phyloP scores from a whole-genome alignment of 1,284 basidiomycete species.

The Sutorius eximius region DNA sequence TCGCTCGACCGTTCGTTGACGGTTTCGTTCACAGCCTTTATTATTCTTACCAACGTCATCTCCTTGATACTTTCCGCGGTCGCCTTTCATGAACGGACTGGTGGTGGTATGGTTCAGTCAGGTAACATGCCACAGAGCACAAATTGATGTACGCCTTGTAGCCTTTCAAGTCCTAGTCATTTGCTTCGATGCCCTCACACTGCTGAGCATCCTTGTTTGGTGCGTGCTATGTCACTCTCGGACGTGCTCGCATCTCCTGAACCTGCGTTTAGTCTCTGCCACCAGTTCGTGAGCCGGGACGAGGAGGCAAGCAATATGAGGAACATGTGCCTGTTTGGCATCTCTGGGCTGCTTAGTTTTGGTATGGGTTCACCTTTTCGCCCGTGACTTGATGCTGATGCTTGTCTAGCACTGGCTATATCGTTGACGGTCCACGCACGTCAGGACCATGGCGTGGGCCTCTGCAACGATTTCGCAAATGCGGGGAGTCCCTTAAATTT shows the following conservation, averaged over 20 bases:
- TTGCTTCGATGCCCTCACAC: conserved; percentile 11
- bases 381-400: conserved; percentile 2
- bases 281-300: conserved; percentile 11
- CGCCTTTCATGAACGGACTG: conserved; percentile 22
- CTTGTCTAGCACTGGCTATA: conserved; percentile 15
- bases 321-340: conserved; percentile 24
- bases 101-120: conserved; percentile 20
- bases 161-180: conserved; percentile 27
- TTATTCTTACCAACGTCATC: conserved; percentile 17
- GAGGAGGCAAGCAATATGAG: conserved; percentile 25
- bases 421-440: conserved; percentile 22
- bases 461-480: conserved; percentile 26
- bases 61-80: conserved; percentile 16
- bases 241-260: background rate
- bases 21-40: conserved; percentile 13
- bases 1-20: conserved; percentile 1
- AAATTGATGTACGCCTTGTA: conserved; percentile 4
- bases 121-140: background rate
- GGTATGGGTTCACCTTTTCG: conserved; percentile 14
- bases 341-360: conserved; percentile 17
- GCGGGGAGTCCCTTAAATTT: conserved; percentile 21
- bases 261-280: conserved; percentile 10
- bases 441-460: conserved; percentile 2
- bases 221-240: conserved; percentile 10
- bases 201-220: conserved; percentile 20